phyloP scores from a whole-genome alignment of 2,329 filamentous ascomycete genomes.

The Botrytis pseudocinerea region DNA sequence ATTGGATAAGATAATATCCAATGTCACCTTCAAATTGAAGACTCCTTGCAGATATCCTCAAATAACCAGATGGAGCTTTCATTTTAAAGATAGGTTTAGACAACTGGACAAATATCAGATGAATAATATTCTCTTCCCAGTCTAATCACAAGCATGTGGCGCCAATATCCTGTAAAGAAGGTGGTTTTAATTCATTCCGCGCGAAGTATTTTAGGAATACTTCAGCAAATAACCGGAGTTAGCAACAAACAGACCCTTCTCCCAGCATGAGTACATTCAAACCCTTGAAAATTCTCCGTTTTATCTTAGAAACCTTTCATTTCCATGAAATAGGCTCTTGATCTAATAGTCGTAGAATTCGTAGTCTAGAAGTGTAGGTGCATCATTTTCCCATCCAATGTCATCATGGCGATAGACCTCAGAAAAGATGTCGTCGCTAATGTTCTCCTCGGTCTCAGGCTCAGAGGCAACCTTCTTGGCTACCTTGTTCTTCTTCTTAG shows the following conservation, averaged over 20 bases:
- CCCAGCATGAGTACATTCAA: neutral
- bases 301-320: accelerated
- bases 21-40: neutral
- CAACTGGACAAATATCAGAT: neutral
- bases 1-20: neutral
- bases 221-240: neutral
- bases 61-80: neutral
- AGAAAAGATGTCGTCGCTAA: neutral
- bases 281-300: neutral
- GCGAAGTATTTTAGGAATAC: neutral
- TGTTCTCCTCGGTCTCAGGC: neutral
- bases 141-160: neutral
- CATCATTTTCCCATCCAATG: neutral
- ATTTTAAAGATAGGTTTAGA: neutral
- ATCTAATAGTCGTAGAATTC: neutral
- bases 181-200: neutral
- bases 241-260: neutral
- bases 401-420: accelerated
- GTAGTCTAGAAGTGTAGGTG: accelerated
- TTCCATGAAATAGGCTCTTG: neutral
- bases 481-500: neutral
- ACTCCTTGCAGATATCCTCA: neutral
- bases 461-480: neutral
- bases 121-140: neutral
- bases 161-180: neutral